phyloP scores from a whole-genome alignment of 2,329 filamentous ascomycete species.

The Verticillium nubilum region DNA sequence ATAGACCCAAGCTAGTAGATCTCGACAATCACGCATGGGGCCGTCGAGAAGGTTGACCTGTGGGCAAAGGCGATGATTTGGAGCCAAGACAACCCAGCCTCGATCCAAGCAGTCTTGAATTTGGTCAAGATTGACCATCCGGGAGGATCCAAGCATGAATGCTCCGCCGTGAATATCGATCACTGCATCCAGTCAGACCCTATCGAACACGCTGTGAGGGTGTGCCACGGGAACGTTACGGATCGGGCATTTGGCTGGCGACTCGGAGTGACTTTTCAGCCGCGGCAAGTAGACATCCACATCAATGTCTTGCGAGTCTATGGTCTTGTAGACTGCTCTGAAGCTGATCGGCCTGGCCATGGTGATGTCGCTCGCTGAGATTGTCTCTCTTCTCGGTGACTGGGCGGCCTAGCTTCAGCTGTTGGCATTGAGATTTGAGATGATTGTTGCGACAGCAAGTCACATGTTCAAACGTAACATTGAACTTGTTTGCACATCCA shows the following conservation, averaged over 20 bases:
- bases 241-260: neutral
- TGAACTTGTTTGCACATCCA: too few relatives aligned
- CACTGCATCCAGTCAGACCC: constrained; percentile 17
- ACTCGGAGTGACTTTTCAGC: neutral
- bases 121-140: constrained; percentile 31
- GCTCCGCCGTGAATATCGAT: constrained; percentile 38
- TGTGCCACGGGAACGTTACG: neutral
- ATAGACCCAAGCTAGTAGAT: constrained; percentile 28
- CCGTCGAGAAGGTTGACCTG: constrained; percentile 23
- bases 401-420: too few relatives aligned
- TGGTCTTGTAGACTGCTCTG: constrained; percentile 21
- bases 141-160: constrained; percentile 33
- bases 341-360: constrained; percentile 13
- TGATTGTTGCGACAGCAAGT: too few relatives aligned
- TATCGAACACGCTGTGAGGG: neutral
- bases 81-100: constrained; percentile 31
- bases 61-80: constrained; percentile 25
- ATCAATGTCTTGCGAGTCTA: constrained; percentile 20
- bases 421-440: too few relatives aligned
- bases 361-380: neutral
- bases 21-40: constrained; percentile 25
- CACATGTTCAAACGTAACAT: too few relatives aligned
- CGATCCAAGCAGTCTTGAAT: constrained; percentile 28
- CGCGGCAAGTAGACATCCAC: constrained; percentile 20
- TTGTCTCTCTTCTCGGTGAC: neutral